Base-by-base conservation (phyloP, 306 rosid species). In the Amphicarpaea edgeworthii region DNA sequence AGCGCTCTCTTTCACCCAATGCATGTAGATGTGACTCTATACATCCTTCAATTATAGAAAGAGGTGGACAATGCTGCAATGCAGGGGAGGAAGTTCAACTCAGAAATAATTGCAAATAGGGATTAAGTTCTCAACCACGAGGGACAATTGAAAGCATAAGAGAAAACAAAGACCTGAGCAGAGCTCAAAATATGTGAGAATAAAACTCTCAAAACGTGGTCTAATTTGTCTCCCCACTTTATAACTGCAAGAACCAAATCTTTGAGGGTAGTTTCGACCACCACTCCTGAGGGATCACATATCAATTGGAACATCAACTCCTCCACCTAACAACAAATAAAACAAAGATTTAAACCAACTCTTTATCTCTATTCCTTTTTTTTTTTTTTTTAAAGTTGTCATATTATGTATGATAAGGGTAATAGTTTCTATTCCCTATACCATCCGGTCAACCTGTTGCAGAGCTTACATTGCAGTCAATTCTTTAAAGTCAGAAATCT, bases 401-500 rank as follows among this genome's bases (percentile, higher is more conserved):
- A 79, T 77, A 73, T 73, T 49, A 58, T 58, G 58, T 70, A 85
- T 73, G 77, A 68, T 68, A 88, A 83, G 82, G 81, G 74, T 80
- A 84, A 86, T 79, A 87, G 68, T 88, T 90, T 85, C 91, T 93
- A 83, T 82, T 85, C 88, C 90, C 92, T 83, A 84, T 86, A 88
- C 87, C 85, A 85, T 86, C 88, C 81, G 81, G 77, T 91, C 90
- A 84, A 86, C 96, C 92, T 86, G 81, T 85, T 89, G 86, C 86
- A 86, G 81, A 90, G 99, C 97, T 92, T 92, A 92, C 98, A 90
- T 89, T 90, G 96, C 84, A 90, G 91, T 84, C 88, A 91, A 90
- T 83, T 87, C 92, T 90, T 88, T 88, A 94, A 90, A 87, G 93
- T 95, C 93, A 92, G 97, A 93, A 89, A 85, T 92, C 98, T 91